Conservation (phyloP, 257 asterid species). For the Rhazya stricta region DNA sequence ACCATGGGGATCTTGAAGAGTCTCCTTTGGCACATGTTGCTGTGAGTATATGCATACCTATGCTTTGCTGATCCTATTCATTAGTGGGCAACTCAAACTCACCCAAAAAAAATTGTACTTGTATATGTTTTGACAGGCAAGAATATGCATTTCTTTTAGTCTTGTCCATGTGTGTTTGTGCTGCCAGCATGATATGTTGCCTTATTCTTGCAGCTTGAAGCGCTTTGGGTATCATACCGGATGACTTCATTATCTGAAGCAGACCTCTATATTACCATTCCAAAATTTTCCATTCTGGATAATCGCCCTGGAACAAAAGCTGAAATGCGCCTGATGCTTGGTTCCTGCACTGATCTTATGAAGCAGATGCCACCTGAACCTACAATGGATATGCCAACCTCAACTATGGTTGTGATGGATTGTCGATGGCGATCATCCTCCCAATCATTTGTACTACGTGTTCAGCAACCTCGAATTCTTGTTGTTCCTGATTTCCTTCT, state of each 20-base stretch:
- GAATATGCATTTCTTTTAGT: neutral
- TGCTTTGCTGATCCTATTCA: conserved; percentile 7
- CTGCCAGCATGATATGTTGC: conserved; percentile 15
- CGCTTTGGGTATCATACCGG: conserved; percentile 95
- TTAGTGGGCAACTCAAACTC: neutral
- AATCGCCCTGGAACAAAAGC: conserved; percentile 87
- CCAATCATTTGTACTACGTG: conserved; percentile 83
- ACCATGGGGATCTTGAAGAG: conserved; percentile 77
- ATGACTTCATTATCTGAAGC: conserved; percentile 95
- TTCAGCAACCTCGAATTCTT: conserved; percentile 95
- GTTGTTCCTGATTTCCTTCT: conserved; percentile 94
- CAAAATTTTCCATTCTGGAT: conserved; percentile 81
- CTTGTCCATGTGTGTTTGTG: conserved; percentile 9
- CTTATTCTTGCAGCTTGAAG: conserved; percentile 69
- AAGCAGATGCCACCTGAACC: conserved; percentile 60
- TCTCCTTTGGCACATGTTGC: conserved; percentile 86
- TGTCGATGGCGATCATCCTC: conserved; percentile 94
- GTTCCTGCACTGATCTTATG: conserved; percentile 72
- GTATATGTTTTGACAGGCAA: neutral
- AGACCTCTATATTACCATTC: conserved; percentile 82
- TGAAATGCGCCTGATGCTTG: conserved; percentile 99
- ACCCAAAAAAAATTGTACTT: neutral
- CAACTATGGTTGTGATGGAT: conserved; percentile 97
- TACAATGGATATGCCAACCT: conserved; percentile 50
- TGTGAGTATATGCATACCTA: conserved; percentile 47